Conservation (phyloP, 192 early-diverging fungal genomes). For the Gamsiella multidivaricata region DNA sequence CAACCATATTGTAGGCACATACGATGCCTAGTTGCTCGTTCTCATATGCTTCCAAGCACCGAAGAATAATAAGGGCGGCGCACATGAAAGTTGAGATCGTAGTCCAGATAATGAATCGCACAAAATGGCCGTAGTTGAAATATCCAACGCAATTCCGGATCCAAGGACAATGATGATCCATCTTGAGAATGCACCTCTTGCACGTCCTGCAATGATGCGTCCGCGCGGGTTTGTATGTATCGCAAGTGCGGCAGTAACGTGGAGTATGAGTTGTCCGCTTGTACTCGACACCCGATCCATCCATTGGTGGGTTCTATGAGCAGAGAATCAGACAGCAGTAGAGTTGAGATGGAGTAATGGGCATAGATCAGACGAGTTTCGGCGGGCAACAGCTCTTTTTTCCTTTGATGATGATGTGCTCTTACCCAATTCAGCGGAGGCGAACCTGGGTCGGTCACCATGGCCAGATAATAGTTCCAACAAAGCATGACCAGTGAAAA, state of each 20-base stretch:
- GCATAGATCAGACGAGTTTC: no score
- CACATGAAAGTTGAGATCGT: conserved; percentile 67
- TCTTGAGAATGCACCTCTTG: conserved; percentile 81
- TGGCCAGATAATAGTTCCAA: conserved; percentile 89
- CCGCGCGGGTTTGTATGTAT: conserved; percentile 77
- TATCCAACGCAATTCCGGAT: conserved; percentile 88
- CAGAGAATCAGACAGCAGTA: background rate
- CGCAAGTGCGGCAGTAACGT: conserved; percentile 75
- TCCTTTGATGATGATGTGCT: background rate
- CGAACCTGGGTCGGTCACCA: conserved; percentile 81
- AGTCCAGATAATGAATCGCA: conserved; percentile 83
- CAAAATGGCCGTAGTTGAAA: conserved; percentile 77
- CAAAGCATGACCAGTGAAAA: conserved; percentile 78
- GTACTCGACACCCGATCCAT: conserved; percentile 19
- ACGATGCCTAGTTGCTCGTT: conserved; percentile 37
- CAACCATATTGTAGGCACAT: no score
- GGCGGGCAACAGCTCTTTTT: background rate
- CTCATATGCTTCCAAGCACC: conserved; percentile 61
- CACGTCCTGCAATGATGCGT: conserved; percentile 84
- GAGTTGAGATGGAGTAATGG: no score
- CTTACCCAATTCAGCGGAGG: conserved; percentile 70
- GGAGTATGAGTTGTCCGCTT: conserved; percentile 74
- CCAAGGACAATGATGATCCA: conserved; percentile 95
- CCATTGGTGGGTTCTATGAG: conserved; percentile 6
- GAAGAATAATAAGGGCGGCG: conserved; percentile 62